Evolutionary conservation across 2,329 filamentous ascomycete genomes (phyloP), one percentile per base, ranked within the genome.

Genomic region (Fusarium sp.): DNA sequence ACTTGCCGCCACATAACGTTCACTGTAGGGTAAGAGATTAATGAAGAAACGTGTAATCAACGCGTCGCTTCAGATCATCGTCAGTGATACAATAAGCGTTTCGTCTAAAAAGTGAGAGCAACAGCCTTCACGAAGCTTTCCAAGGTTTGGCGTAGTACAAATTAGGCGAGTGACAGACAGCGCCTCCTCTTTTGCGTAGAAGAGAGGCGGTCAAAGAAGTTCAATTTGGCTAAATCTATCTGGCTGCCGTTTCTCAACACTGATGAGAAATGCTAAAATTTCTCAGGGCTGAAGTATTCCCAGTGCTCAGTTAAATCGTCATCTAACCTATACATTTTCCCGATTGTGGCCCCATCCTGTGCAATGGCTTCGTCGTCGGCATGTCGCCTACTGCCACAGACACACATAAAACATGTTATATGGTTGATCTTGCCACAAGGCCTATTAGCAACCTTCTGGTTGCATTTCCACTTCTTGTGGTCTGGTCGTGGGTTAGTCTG

Each of bases 401-500:
- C 3, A 15, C 57, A 60, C 3, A 50, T 7, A 6, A 9, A 8
- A 30, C 30, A 8, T 30, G 16, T 23, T 6, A 61, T 61, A 1
- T 3, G 1, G 31, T 5, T 40, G 5, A 44, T 1, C 5, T 36
- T 60, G 4, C 13, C 26, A 4, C 57, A 61, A 4, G 8, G 31
- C 11, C 37, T 42, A 15, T 15, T 26, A 1, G 9, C n/a, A 9
- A 52, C 23, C 2, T 31, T 60, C 13, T 11, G 23, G 8, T 60
- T 59, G 9, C 57, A 61, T 11, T 52, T 60, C 57, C 57, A 61
- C 37, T 61, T 61, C 26, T 60, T 60, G 55, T 61, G 57, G 31
- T 61, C 57, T 11, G 30, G 3, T 30, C 30, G 30, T 30, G 30
- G 30, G 10, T 8, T 10, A 30, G 30, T 30, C 4, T 30, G 30